Percentiles rank a stretch among this genome's conserved stretches.
Evolutionary conservation across 768 basidiomycete species (phyloP).

Genomic region (Pilatotrama ljubarskyi): DNA sequence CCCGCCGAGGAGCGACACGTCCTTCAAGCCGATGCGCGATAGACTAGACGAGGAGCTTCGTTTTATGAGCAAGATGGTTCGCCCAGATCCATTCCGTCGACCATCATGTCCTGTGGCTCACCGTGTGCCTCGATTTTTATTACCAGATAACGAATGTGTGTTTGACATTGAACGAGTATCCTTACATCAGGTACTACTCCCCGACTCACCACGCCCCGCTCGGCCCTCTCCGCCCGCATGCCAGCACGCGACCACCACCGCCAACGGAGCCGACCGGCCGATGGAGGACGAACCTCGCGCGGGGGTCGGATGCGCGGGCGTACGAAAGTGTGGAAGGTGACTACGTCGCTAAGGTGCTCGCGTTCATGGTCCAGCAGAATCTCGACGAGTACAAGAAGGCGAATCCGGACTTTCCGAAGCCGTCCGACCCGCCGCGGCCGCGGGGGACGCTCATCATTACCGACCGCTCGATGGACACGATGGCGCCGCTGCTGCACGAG

Average conservation of each 20-base stretch:
- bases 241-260: constrained; percentile 59
- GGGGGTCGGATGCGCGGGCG: constrained; percentile 67
- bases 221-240: constrained; percentile 74
- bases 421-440: constrained; percentile 52
- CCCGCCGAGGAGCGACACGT: constrained; percentile 72
- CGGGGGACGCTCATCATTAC: constrained; percentile 86
- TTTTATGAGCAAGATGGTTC: constrained; percentile 69
- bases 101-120: not conserved
- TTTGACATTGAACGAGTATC: constrained; percentile 88
- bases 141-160: constrained; percentile 83
- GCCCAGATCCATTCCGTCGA: not conserved
- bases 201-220: constrained; percentile 82
- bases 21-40: constrained; percentile 64
- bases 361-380: constrained; percentile 78
- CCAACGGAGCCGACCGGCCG: constrained; percentile 63
- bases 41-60: constrained; percentile 87
- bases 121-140: not conserved
- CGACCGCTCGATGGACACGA: constrained; percentile 93
- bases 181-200: constrained; percentile 89
- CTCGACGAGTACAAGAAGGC: constrained; percentile 85
- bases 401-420: constrained; percentile 86
- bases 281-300: constrained; percentile 82
- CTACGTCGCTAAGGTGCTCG: constrained; percentile 78
- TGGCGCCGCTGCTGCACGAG: constrained; percentile 91
- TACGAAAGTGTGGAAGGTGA: constrained; percentile 74